These are phyloP conservation scores for Nakazawaea ishiwadae DNA, from an alignment of 805 yeast genomes.

Conservation along the genomic window DNA sequence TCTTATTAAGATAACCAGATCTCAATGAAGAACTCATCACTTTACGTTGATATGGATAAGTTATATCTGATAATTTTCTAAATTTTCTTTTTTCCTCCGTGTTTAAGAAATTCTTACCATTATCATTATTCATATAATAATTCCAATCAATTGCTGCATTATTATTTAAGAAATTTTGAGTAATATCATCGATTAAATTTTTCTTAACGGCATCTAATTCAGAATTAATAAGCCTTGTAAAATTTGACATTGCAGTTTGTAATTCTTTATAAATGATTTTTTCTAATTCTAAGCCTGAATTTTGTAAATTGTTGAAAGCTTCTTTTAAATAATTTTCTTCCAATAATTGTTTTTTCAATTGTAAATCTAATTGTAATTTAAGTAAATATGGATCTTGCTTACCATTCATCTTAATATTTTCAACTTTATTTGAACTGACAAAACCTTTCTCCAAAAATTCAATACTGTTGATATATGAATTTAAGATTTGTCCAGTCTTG, in stretches of 20 bases:
- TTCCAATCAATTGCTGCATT: slow-evolving; percentile 71
- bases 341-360: slow-evolving; percentile 55
- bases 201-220: slow-evolving; percentile 45
- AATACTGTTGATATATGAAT: slow-evolving; percentile 40
- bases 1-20: slow-evolving; percentile 56
- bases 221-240: slow-evolving; percentile 44
- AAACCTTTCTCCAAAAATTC: slow-evolving; percentile 35
- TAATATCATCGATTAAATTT: slow-evolving; percentile 49
- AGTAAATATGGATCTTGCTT: slow-evolving; percentile 57
- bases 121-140: slow-evolving; percentile 46
- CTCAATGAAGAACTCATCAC: slow-evolving; percentile 48
- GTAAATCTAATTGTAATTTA: slow-evolving; percentile 58
- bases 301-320: slow-evolving; percentile 59
- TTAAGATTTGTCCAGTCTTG: slow-evolving; percentile 52
- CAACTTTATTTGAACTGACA: slow-evolving; percentile 25
- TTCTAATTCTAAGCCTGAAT: slow-evolving; percentile 60
- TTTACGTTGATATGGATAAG: slow-evolving; percentile 51
- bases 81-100: slow-evolving; percentile 21
- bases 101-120: slow-evolving; percentile 35
- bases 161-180: slow-evolving; percentile 45
- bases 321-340: slow-evolving; percentile 66
- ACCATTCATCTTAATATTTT: slow-evolving; percentile 20
- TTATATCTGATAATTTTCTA: slow-evolving; percentile 44
- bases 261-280: slow-evolving; percentile 58
- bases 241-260: slow-evolving; percentile 50